Base-by-base conservation (phyloP, 148 eudicot species). In the Polygonum aviculare region DNA sequence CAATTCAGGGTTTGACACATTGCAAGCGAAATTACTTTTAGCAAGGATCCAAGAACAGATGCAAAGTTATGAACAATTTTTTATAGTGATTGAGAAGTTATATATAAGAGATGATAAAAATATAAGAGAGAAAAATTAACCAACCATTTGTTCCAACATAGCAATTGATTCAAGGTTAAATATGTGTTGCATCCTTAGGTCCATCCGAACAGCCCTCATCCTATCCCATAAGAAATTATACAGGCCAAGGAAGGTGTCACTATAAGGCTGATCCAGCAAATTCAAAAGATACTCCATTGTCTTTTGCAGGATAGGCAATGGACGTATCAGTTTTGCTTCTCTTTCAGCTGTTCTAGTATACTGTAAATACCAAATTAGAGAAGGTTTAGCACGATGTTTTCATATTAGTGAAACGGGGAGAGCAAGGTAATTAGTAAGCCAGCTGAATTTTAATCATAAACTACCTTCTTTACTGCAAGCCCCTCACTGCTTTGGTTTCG, bases 161-260 rank as follows among this genome's bases (percentile, higher is more conserved):
- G 81, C 81, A 79, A 95, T 95, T 69, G 99, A 94, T 78, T 83
- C 86, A 51, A 81, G 82, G 81, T 93, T 84, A 80, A 95, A 93
- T 76, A 95, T 91, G 78, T 95, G 99, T 74, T 95, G 99, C 98
- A 95, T 95, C 82, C 99, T 95, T 80, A 93, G 85, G 79, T 93
- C 98, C 97, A 95, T 95, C 79, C 99, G 90, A 62, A 95, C 83
- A 36, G 99, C 98, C 78, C 99, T 84, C 98, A 93, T 95, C 81
- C 99, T 88, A 82, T 95, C 99, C 99, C 99, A 95, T 84, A 95
- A 82, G 84, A 95, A 95, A 82, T 95, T 93, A 75, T 95, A 93
- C 82, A 95, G 80, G 69, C 91, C 84, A 79, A 95, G 99, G 78
- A 95, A 87, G 41, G 81, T 88, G 38, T 88, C 97, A 83, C 87